phyloP scores from a whole-genome alignment of 2,329 filamentous ascomycete genomes.

The Dactylonectria estremocensis region DNA sequence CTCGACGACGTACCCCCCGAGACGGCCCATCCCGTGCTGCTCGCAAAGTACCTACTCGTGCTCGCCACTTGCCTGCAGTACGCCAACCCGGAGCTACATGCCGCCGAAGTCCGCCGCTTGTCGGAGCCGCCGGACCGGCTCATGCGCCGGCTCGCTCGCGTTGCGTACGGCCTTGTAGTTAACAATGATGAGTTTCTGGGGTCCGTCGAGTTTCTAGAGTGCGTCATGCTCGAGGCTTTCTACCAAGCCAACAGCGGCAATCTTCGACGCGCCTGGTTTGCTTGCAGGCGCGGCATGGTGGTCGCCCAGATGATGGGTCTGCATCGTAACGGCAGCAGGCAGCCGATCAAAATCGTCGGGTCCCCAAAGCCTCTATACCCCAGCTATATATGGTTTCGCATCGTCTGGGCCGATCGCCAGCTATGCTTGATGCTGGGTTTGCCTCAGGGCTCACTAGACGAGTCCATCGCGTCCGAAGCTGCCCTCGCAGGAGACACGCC shows the following conservation, averaged over 20 bases:
- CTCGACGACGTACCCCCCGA: neutral
- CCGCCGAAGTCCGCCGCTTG: constrained; percentile 16
- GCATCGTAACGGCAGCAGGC: constrained; percentile 26
- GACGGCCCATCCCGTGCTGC: constrained; percentile 59
- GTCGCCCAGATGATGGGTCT: constrained; percentile 60
- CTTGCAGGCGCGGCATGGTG: constrained; percentile 62
- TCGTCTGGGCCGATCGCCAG: constrained; percentile 56
- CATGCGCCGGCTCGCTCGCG: constrained; percentile 4
- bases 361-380: constrained; percentile 15
- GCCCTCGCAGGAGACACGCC: constrained; percentile 44
- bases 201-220: constrained; percentile 66
- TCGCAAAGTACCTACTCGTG: constrained; percentile 63
- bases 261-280: constrained; percentile 66
- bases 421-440: constrained; percentile 59
- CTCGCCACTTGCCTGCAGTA: constrained; percentile 61
- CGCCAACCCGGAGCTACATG: constrained; percentile 50
- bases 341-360: constrained; percentile 6
- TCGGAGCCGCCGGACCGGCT: constrained; percentile 13
- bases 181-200: constrained; percentile 64
- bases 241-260: constrained; percentile 67
- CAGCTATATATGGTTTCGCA: constrained; percentile 55
- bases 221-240: constrained; percentile 61
- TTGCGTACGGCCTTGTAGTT: constrained; percentile 54
- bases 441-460: constrained; percentile 50
- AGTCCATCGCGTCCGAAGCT: constrained; percentile 36